These are phyloP conservation scores for Eugenia klotzschiana DNA, from an alignment of 441 rosid species.

Conservation along the genomic window DNA sequence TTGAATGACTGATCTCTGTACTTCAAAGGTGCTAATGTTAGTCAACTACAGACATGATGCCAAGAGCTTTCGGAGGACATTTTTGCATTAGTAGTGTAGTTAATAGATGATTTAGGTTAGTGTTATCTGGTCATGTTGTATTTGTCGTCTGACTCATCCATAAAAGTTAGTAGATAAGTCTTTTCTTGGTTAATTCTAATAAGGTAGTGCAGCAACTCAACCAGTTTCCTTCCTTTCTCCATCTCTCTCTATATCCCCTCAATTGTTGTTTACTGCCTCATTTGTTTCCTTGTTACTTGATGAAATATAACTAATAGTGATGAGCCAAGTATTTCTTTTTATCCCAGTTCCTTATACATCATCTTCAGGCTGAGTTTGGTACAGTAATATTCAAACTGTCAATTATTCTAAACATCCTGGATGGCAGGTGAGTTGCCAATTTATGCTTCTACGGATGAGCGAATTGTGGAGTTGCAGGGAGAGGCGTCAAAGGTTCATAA, in stretches of 20 bases:
- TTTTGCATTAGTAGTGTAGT: not conserved
- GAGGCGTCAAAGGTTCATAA: slow-evolving; percentile 39
- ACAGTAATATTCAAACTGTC: not conserved
- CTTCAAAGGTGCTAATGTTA: not conserved
- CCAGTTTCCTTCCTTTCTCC: not conserved
- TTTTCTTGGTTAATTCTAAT: not conserved
- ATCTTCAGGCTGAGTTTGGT: not conserved
- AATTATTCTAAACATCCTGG: not conserved
- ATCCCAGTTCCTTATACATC: not conserved
- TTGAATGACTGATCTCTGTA: not conserved
- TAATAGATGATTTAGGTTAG: not conserved
- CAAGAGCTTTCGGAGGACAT: not conserved
- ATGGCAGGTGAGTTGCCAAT: slow-evolving; percentile 39
- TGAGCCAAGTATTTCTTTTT: not conserved
- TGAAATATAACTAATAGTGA: not conserved
- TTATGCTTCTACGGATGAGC: slow-evolving; percentile 41
- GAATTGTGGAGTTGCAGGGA: slow-evolving; percentile 49
- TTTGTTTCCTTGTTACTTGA: not conserved
- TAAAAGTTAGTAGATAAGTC: not conserved
- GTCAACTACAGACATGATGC: not conserved
- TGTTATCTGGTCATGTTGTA: not conserved
- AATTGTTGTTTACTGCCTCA: not conserved
- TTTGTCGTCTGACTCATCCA: not conserved
- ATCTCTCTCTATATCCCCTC: not conserved
- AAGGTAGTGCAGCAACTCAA: not conserved